A percentile compares a stretch with the other conserved stretches of the same genome.
Conservation (phyloP, 176 grass and related monocot genomes). For the Avena sativa region DNA sequence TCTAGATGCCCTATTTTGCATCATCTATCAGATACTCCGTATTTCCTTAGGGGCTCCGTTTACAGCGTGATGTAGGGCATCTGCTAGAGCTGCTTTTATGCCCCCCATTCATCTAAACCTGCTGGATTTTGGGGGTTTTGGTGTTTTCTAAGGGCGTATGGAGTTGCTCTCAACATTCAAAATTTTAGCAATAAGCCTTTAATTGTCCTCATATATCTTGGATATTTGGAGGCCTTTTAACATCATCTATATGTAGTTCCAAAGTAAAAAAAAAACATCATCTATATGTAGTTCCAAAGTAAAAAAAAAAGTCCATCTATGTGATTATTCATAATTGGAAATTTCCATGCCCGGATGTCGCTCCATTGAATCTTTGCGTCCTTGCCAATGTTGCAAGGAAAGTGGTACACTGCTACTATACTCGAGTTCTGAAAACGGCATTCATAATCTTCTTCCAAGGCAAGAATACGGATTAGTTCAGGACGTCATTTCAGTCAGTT, state of each 20-base stretch:
- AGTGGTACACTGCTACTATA: background rate
- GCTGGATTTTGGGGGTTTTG: background rate
- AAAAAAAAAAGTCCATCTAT: background rate
- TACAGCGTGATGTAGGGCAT: no score
- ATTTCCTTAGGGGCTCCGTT: no score
- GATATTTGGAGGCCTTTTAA: background rate
- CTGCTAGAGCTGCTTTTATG: no score
- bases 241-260: background rate
- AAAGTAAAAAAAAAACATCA: background rate
- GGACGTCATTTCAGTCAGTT: no score
- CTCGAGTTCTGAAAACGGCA: background rate
- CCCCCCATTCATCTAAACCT: no score
- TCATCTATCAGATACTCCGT: no score
- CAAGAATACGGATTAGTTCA: no score
- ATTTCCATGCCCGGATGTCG: background rate
- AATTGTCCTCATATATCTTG: background rate
- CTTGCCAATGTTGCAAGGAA: background rate
- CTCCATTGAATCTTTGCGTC: background rate
- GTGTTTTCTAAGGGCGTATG: background rate
- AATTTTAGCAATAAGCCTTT: background rate
- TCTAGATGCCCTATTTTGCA: no score
- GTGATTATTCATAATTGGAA: background rate
- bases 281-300: background rate
- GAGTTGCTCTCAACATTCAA: background rate
- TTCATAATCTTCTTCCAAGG: no score